phyloP scores from a whole-genome alignment of 2,329 filamentous ascomycete species.

The Fusarium torulosum region DNA sequence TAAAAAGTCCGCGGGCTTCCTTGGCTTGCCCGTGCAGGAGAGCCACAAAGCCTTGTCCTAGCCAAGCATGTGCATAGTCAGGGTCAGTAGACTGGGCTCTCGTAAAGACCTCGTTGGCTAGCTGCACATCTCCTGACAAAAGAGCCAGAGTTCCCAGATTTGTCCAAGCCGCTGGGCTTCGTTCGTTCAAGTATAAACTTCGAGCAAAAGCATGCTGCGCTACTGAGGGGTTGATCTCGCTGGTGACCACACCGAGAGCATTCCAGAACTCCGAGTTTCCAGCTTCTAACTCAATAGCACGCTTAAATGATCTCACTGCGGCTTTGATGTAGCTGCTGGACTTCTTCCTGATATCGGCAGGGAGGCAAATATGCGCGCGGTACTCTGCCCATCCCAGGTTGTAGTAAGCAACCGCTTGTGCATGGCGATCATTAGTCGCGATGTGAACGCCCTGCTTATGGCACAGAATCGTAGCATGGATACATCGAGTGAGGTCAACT shows the following conservation, averaged over 20 bases:
- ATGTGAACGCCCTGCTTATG: conserved; percentile 87
- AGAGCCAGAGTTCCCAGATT: conserved; percentile 91
- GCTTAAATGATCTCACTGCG: conserved; percentile 91
- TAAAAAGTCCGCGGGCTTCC: conserved; percentile 88
- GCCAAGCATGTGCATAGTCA: conserved; percentile 92
- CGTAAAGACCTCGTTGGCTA: conserved; percentile 93
- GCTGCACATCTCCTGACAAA: conserved; percentile 81
- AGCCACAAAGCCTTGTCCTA: conserved; percentile 90
- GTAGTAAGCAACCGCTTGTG: conserved; percentile 96
- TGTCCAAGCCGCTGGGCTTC: conserved; percentile 87
- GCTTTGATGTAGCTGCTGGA: conserved; percentile 79
- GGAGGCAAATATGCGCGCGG: conserved; percentile 78
- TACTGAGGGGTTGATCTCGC: conserved; percentile 84
- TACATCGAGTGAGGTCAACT: conserved; percentile 67
- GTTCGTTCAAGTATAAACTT: conserved; percentile 91
- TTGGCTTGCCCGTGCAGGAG: conserved; percentile 78
- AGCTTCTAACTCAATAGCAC: conserved; percentile 93
- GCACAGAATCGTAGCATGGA: conserved; percentile 82
- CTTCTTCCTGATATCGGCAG: conserved; percentile 65
- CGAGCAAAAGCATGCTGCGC: conserved; percentile 94
- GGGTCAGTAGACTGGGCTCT: conserved; percentile 94
- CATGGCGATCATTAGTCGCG: conserved; percentile 80
- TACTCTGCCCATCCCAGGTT: conserved; percentile 97
- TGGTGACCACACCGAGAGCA: conserved; percentile 90
- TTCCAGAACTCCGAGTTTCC: conserved; percentile 99